Base-by-base conservation (phyloP, 768 basidiomycete genomes). In the Termitomyces sp. region DNA sequence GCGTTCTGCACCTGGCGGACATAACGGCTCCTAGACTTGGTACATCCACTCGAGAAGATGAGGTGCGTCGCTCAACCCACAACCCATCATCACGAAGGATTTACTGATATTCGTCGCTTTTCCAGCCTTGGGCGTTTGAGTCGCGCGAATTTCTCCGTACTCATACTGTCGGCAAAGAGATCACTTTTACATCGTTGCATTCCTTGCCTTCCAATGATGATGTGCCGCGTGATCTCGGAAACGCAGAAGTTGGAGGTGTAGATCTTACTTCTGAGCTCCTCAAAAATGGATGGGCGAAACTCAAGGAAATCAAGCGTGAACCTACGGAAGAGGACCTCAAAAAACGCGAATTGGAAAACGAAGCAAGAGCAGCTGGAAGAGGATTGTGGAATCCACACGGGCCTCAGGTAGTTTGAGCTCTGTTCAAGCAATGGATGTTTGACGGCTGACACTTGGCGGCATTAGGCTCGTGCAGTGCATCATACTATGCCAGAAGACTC, bases 401-500 rank as follows among this genome's bases (percentile, higher is more conserved):
- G 7, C 88, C 85, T 35, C 81, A 87, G 76, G 92, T 68, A n/a
- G 20, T 45, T 87, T 65, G 38, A 71, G 60, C 38, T 60, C 16
- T 36, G 33, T 22, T 35, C 48, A 24, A 44, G 11, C 59, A 0
- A 53, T 49, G 36, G 28, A 32, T 45, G 24, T 33, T 18, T 33
- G 39, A 33, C 9, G 52, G 33, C 20, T 58, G 44, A 61, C 61
- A 11, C 63, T 57, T 36, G 39, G 28, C 44, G 51, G 58, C 52
- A 32, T 42, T 66, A 95, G 90, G 82, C 90, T 55, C 86, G 88
- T 58, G 75, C 76, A 15, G 89, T 97, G 2, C 81, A 90, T 69
- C 86, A 95, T 74, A 83, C 85, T 38, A 96, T 97, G 96, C 96
- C 96, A 4, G 73, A 80, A 24, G 94, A 98, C 70, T 89, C 95